phyloP scores from a whole-genome alignment of 768 basidiomycete species.

The Leccinum sublutescens region DNA sequence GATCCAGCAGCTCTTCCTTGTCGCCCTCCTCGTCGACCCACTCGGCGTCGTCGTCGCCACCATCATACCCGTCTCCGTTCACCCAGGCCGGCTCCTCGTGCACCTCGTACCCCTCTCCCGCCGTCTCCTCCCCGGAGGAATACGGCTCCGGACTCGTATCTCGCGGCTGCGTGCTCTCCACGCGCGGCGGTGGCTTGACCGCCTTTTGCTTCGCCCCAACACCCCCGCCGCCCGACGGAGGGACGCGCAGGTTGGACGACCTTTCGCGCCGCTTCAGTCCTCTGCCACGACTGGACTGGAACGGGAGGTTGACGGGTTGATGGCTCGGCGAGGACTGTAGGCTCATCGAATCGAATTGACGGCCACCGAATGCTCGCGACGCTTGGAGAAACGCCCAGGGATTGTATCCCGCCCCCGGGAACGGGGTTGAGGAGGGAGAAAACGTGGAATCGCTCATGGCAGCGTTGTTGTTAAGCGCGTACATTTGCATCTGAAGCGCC shows the following conservation, averaged over 20 bases:
- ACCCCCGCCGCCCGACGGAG: not conserved
- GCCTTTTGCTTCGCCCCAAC: too few species aligned
- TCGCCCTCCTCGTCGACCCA: conserved; percentile 73
- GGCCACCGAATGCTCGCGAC: conserved; percentile 45
- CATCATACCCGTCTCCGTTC: conserved; percentile 20
- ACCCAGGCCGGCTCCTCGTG: conserved; percentile 41
- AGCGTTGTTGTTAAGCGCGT: conserved; percentile 67
- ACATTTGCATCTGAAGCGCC: conserved; percentile 76
- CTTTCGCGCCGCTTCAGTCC: conserved; percentile 47
- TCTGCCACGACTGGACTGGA: conserved; percentile 44
- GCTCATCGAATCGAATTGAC: conserved; percentile 52
- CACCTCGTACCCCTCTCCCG: conserved; percentile 56
- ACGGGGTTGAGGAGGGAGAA: conserved; percentile 74
- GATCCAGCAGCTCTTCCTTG: conserved; percentile 66
- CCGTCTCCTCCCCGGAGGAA: conserved; percentile 76
- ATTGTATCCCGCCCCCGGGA: conserved; percentile 59
- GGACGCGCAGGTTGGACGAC: conserved; percentile 35
- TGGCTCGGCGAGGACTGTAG: conserved; percentile 45
- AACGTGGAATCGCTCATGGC: conserved; percentile 71
- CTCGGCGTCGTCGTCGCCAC: conserved; percentile 47
- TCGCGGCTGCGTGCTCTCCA: conserved; percentile 50
- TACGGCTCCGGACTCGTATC: conserved; percentile 80
- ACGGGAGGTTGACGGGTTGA: conserved; percentile 43
- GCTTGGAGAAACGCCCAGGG: conserved; percentile 74
- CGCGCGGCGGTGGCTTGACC: too few species aligned